Evolutionary conservation across 495 filamentous ascomycete genomes (phyloP).

Genomic region (Tuber borchii): DNA sequence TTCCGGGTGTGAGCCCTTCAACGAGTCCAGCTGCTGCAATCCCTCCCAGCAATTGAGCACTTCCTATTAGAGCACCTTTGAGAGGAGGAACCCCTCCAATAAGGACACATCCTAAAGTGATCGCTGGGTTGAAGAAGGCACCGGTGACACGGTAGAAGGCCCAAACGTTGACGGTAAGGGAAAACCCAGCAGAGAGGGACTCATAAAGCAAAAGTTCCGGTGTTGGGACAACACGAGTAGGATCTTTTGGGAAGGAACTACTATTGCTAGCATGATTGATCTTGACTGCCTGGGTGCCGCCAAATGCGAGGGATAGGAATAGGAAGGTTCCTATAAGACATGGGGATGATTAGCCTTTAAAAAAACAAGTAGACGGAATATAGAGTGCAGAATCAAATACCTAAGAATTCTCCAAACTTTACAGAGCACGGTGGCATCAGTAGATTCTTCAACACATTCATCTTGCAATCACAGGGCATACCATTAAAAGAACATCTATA

Average conservation of each 20-base stretch:
- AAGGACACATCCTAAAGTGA: constrained; percentile 55
- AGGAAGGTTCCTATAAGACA: constrained; percentile 59
- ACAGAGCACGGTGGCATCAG: background rate
- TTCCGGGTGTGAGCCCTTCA: constrained; percentile 28
- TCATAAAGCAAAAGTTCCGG: constrained; percentile 59
- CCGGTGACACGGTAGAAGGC: constrained; percentile 76
- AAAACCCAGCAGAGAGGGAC: constrained; percentile 64
- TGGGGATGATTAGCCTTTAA: constrained; percentile 33
- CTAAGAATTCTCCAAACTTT: background rate
- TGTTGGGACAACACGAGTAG: constrained; percentile 39
- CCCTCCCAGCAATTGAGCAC: constrained; percentile 53
- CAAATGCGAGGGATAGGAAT: constrained; percentile 77
- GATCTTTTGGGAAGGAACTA: constrained; percentile 29
- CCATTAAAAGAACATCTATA: constrained; percentile 22
- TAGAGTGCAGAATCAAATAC: background rate
- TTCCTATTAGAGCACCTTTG: constrained; percentile 50
- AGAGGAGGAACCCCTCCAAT: constrained; percentile 53
- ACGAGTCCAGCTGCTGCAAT: constrained; percentile 57
- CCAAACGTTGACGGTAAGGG: constrained; percentile 75
- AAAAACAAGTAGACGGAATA: constrained; percentile 44
- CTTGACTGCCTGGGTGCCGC: constrained; percentile 68
- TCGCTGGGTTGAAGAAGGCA: constrained; percentile 76
- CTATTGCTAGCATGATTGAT: constrained; percentile 40
- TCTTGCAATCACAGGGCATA: background rate
- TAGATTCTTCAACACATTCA: constrained; percentile 37